phyloP scores from a whole-genome alignment of 2,329 filamentous ascomycete genomes.

The Cytospora chrysosperma region DNA sequence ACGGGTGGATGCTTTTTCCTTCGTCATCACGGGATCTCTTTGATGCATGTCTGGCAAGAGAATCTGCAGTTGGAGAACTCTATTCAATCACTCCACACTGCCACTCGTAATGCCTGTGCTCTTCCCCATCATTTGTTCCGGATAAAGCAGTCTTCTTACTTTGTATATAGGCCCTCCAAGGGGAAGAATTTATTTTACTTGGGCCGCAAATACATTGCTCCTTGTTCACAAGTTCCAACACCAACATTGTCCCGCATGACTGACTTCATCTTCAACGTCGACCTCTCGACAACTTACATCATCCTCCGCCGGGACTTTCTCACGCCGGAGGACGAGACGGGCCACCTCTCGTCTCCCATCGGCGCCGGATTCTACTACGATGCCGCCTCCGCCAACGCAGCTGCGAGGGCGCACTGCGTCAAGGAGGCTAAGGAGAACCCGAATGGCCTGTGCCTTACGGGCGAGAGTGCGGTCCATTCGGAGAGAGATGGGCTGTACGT shows the following conservation, averaged over 20 bases:
- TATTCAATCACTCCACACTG: background rate
- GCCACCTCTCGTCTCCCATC: slow-evolving; percentile 9
- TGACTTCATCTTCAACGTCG: slow-evolving; percentile 24
- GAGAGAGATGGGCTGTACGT: slow-evolving; percentile 21
- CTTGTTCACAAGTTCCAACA: background rate
- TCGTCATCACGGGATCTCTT: slow-evolving; percentile 24
- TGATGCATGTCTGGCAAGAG: slow-evolving; percentile 7
- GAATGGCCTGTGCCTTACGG: background rate
- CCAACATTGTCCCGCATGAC: slow-evolving; percentile 8
- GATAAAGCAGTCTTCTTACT: background rate
- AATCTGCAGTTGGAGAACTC: background rate
- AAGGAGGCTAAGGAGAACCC: slow-evolving; percentile 9
- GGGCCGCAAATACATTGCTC: background rate
- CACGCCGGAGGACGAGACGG: slow-evolving; percentile 6
- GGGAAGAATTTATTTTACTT: too few relatives aligned
- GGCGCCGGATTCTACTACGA: slow-evolving; percentile 19
- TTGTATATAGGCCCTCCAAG: too few relatives aligned
- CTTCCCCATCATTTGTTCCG: slow-evolving; percentile 39
- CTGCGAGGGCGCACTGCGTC: slow-evolving; percentile 17
- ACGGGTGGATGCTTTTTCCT: background rate
- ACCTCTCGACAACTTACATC: slow-evolving; percentile 22
- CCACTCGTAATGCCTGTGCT: background rate
- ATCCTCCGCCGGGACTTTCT: slow-evolving; percentile 19
- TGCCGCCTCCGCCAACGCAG: slow-evolving; percentile 19
- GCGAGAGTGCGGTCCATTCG: slow-evolving; percentile 11